Evolutionary conservation across 2,329 filamentous ascomycete species (phyloP).

Genomic region (Alternaria conjuncta): DNA sequence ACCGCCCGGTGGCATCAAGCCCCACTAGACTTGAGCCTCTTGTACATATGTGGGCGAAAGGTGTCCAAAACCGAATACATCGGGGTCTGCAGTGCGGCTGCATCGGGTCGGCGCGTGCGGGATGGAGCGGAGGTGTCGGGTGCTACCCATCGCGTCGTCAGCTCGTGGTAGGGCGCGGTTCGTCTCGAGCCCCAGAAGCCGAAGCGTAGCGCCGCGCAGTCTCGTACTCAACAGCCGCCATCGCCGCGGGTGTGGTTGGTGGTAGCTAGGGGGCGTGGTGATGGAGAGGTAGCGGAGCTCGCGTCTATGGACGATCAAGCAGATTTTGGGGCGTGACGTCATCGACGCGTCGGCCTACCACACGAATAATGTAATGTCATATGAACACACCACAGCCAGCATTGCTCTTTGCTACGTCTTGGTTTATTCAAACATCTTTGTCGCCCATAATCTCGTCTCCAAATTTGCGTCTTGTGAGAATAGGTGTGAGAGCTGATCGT

Average conservation of each 20-base stretch:
- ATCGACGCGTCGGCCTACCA: neutral
- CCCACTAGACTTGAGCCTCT: neutral
- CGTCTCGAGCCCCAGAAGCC: neutral
- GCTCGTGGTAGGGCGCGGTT: neutral
- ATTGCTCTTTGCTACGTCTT: neutral
- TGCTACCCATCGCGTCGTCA: neutral
- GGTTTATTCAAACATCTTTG: neutral
- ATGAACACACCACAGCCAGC: neutral
- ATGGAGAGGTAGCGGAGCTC: neutral
- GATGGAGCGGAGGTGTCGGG: neutral
- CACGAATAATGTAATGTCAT: neutral
- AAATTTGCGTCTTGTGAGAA: neutral
- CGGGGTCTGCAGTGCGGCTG: neutral
- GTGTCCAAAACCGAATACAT: neutral
- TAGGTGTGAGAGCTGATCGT: neutral
- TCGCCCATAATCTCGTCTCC: neutral
- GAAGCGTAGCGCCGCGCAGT: neutral
- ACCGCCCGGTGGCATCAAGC: neutral
- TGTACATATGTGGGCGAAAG: neutral
- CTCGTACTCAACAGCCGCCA: neutral
- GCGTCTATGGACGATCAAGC: neutral
- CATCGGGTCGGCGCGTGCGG: neutral
- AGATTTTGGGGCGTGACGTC: neutral
- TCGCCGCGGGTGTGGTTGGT: neutral
- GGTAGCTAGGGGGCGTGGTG: neutral